Percentiles rank a stretch among this genome's conserved stretches.
These are phyloP conservation scores for Coniochaeta ligniaria DNA, from an alignment of 2,329 filamentous ascomycete genomes.

Conservation along the genomic window DNA sequence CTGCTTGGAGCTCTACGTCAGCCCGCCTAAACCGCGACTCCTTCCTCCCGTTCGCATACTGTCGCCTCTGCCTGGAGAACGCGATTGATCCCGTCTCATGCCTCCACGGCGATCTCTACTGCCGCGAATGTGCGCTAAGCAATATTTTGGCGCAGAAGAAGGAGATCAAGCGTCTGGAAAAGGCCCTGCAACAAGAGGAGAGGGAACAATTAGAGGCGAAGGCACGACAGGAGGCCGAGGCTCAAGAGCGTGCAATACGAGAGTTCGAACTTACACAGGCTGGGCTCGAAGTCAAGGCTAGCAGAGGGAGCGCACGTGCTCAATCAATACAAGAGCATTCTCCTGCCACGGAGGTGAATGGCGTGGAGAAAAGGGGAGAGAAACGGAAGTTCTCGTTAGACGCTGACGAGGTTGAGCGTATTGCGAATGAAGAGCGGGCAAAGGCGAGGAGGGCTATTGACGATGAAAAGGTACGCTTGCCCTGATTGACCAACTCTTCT, in stretches of 20 bases:
- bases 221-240: slow-evolving; percentile 60
- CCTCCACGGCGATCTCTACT: slow-evolving; percentile 82
- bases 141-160: slow-evolving; percentile 89
- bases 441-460: slow-evolving; percentile 65
- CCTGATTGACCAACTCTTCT: not conserved
- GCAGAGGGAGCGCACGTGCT: slow-evolving; percentile 14
- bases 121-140: slow-evolving; percentile 83
- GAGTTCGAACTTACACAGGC: slow-evolving; percentile 85
- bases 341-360: slow-evolving; percentile 19
- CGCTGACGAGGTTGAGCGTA: slow-evolving; percentile 64
- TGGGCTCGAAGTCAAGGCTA: slow-evolving; percentile 43
- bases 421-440: slow-evolving; percentile 61
- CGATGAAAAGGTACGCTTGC: slow-evolving; percentile 55
- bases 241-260: slow-evolving; percentile 59
- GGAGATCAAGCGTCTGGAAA: slow-evolving; percentile 79
- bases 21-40: slow-evolving; percentile 86
- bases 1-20: slow-evolving; percentile 72
- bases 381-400: slow-evolving; percentile 78
- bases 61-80: slow-evolving; percentile 76
- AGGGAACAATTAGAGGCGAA: slow-evolving; percentile 56
- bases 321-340: slow-evolving; percentile 9
- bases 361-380: slow-evolving; percentile 31
- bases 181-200: slow-evolving; percentile 52
- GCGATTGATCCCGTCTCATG: slow-evolving; percentile 81
- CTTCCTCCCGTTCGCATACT: slow-evolving; percentile 86